A percentile compares a stretch with the other conserved stretches of the same genome.
Conservation (phyloP, 495 filamentous ascomycete species). For the Ramalina intermedia region DNA sequence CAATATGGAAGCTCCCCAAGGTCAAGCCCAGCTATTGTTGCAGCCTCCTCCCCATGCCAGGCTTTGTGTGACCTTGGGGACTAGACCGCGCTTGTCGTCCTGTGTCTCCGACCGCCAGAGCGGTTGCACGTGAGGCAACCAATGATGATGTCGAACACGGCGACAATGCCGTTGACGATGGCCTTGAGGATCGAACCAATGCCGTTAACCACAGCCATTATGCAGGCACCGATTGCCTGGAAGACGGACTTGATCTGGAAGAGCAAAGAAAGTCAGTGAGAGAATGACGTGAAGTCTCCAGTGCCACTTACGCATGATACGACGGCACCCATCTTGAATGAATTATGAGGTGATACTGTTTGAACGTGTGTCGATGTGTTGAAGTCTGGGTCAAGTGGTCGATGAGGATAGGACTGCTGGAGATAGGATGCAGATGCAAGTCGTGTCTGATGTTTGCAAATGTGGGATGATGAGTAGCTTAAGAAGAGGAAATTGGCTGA, state of each 20-base stretch:
- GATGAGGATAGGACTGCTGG: conserved; percentile 2
- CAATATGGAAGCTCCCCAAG: background rate
- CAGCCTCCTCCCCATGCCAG: background rate
- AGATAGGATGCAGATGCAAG: conserved; percentile 18
- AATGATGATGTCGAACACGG: conserved; percentile 73
- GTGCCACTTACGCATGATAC: conserved; percentile 73
- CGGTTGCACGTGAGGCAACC: conserved; percentile 72
- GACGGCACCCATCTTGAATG: conserved; percentile 78
- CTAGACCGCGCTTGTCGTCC: conserved; percentile 14
- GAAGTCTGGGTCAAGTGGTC: background rate
- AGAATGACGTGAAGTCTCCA: background rate
- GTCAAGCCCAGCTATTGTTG: background rate
- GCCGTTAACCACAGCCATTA: conserved; percentile 75
- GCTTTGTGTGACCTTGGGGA: background rate
- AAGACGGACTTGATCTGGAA: conserved; percentile 61
- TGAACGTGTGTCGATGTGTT: background rate
- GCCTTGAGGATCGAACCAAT: conserved; percentile 59
- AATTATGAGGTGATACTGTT: conserved; percentile 7
- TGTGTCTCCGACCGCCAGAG: conserved; percentile 26
- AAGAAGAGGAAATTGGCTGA: background rate
- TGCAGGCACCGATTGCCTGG: conserved; percentile 65
- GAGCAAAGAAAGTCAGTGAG: background rate
- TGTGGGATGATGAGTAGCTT: conserved; percentile 7
- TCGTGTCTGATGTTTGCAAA: background rate
- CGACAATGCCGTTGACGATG: conserved; percentile 70